These are phyloP conservation scores for Eimeria nieschulzi DNA, from an alignment of 169 alveolate species.

Conservation along the genomic window DNA sequence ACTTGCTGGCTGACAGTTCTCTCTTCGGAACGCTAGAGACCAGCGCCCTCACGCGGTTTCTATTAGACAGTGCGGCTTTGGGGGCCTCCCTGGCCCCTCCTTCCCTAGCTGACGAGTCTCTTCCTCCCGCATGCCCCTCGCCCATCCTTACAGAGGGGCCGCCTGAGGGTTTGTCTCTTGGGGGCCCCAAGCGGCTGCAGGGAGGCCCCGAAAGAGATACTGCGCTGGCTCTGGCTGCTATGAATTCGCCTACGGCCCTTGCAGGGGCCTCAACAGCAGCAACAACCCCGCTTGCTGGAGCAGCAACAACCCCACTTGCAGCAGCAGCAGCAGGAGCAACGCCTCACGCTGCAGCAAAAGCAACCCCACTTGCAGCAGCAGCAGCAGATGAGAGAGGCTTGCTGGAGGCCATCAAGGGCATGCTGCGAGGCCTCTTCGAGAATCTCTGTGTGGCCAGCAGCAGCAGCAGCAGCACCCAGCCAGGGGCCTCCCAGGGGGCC, in stretches of 20 bases:
- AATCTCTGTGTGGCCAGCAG: slow-evolving; percentile 2
- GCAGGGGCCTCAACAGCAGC: not conserved
- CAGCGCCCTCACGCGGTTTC: not conserved
- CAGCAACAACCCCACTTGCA: slow-evolving; percentile 37
- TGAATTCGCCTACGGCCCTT: slow-evolving; percentile 34
- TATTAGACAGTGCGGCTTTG: not conserved
- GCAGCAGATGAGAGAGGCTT: slow-evolving; percentile 23
- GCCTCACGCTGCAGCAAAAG: not conserved
- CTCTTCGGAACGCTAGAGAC: not conserved
- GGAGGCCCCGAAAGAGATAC: not conserved
- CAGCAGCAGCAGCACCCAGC: slow-evolving; percentile 9
- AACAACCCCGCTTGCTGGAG: slow-evolving; percentile 21
- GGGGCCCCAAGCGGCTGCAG: not conserved
- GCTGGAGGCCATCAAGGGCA: slow-evolving; percentile 7
- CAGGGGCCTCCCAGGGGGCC: not conserved
- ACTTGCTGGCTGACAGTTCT: not conserved
- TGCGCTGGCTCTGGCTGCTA: slow-evolving; percentile 7
- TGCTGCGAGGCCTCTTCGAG: not conserved
- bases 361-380: slow-evolving; percentile 33
- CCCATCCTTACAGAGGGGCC: not conserved
- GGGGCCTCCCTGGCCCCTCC: not conserved
- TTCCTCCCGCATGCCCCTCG: slow-evolving; percentile 15
- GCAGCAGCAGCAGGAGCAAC: slow-evolving; percentile 37
- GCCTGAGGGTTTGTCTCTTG: not conserved
- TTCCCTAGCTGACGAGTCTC: not conserved